Evolutionary conservation across 2,329 filamentous ascomycete genomes (phyloP).

Genomic region (Eutypella sp.): DNA sequence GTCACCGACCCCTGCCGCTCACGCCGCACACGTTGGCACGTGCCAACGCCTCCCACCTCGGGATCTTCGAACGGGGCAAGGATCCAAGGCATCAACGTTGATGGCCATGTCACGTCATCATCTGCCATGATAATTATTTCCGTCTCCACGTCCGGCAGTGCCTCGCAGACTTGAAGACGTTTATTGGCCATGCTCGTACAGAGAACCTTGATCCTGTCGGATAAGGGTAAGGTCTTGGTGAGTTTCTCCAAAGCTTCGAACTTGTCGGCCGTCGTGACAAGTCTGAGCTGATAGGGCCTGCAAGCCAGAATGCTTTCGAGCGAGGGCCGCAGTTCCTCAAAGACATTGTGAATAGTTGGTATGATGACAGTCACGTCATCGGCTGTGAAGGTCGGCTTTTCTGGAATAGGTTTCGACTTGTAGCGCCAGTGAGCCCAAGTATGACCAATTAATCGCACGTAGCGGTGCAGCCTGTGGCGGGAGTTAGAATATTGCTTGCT

Average conservation of each 20-base stretch:
- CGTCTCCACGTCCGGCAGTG: constrained; percentile 79
- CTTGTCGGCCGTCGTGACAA: constrained; percentile 84
- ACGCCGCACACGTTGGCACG: constrained; percentile 79
- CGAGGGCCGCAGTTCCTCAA: constrained; percentile 77
- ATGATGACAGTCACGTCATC: constrained; percentile 92
- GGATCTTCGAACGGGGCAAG: constrained; percentile 85
- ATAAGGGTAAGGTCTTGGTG: constrained; percentile 52
- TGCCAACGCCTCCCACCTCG: constrained; percentile 83
- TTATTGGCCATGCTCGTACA: constrained; percentile 87
- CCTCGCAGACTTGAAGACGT: constrained; percentile 86
- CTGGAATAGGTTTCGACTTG: constrained; percentile 76
- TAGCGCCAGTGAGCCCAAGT: constrained; percentile 82
- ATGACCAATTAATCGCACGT: constrained; percentile 80
- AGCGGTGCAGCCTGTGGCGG: constrained; percentile 70
- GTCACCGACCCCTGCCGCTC: constrained; percentile 54
- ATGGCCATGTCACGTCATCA: constrained; percentile 91
- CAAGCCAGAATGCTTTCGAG: constrained; percentile 72
- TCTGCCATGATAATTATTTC: constrained; percentile 88
- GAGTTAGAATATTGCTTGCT: constrained; percentile 14
- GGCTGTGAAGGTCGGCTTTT: constrained; percentile 72
- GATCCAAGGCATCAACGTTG: constrained; percentile 83
- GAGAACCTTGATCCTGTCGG: constrained; percentile 63
- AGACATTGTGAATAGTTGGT: constrained; percentile 83
- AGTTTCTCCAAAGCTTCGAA: constrained; percentile 63
- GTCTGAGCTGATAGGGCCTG: constrained; percentile 66